Evolutionary conservation across 78 protist genomes (phyloP).

Genomic region (Blattamonas nauphoetae): DNA sequence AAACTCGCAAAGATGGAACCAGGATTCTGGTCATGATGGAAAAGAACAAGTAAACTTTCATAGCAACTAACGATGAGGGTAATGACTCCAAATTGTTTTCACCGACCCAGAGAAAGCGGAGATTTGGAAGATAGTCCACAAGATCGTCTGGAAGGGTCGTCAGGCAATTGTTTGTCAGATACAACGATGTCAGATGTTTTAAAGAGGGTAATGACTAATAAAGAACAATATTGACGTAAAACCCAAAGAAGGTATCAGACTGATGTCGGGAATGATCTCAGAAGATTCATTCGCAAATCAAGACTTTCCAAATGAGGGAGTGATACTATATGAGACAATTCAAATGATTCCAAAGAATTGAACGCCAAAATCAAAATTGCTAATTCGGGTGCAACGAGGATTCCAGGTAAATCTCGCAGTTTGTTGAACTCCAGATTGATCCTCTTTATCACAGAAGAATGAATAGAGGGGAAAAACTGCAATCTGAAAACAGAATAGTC

Average conservation of each 20-base stretch:
- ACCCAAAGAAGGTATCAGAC: neutral
- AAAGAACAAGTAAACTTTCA: too few relatives aligned
- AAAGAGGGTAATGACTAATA: too few relatives aligned
- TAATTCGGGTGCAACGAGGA: neutral
- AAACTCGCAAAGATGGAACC: too few relatives aligned
- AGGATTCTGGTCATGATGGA: too few relatives aligned
- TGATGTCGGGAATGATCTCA: neutral
- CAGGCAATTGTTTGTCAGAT: too few relatives aligned
- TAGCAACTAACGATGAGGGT: neutral
- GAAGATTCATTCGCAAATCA: neutral
- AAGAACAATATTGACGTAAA: too few relatives aligned
- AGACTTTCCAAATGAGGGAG: neutral
- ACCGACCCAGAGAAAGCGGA: neutral
- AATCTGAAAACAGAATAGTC: neutral
- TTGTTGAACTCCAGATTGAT: neutral
- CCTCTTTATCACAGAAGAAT: neutral
- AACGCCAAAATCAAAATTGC: neutral
- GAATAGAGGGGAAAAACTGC: neutral
- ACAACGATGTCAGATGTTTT: too few relatives aligned
- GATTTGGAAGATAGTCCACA: neutral
- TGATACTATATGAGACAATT: neutral
- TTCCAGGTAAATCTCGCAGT: neutral
- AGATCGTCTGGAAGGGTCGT: neutral
- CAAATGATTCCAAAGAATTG: neutral
- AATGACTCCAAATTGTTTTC: neutral